Evolutionary conservation across 257 asterid genomes (phyloP), one percentile per base, ranked within the genome.

Genomic region (Solanum okadae): DNA sequence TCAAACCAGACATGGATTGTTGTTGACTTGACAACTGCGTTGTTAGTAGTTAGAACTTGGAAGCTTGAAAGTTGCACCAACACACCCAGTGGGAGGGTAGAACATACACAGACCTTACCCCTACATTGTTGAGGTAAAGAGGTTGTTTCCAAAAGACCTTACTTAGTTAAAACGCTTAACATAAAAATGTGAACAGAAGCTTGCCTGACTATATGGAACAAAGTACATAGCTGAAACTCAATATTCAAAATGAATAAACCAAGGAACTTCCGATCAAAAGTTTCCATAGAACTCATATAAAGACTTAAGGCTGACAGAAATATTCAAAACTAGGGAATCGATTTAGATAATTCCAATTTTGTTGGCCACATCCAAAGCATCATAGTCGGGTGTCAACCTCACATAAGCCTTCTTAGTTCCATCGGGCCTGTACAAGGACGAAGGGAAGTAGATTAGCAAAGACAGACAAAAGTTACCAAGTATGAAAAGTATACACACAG

Each of bases 391-490:
- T 29, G 85, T 81, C 85, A 81, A 15, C 68, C 67, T 81, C 85
- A 81, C 85, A 81, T 81, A 81, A 9, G 85, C 85, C 85, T 81
- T 81, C 85, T 81, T 81, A 0, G 67, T 81, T 2, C 85, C 95
- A 87, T 92, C 93, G 1, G 95, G 95, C 92, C 95, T 93, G 91
- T 59, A 89, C 81, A 34, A 52, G 9, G 67, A 27, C 8, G 6
- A 72, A 18, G 16, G 35, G 10, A 25, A 46, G 27, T 44, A 44
- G 85, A 34, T 81, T 81, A 81, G 85, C 85, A 29, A 46, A 27
- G 85, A 10, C 16, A 0, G 67, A 5, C 40, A 79, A 0, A 27
- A 44, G 85, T 44, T 79, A 79, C 68, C 2, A 27, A 72, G 35
- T 27, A 78, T 6, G 84, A 77, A 81, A 16, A 16, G 16, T 18